Percentiles rank a stretch among this genome's conserved stretches.
Evolutionary conservation across 352 stramenopile species (phyloP).

Genomic region (Aphanomyces invadans): DNA sequence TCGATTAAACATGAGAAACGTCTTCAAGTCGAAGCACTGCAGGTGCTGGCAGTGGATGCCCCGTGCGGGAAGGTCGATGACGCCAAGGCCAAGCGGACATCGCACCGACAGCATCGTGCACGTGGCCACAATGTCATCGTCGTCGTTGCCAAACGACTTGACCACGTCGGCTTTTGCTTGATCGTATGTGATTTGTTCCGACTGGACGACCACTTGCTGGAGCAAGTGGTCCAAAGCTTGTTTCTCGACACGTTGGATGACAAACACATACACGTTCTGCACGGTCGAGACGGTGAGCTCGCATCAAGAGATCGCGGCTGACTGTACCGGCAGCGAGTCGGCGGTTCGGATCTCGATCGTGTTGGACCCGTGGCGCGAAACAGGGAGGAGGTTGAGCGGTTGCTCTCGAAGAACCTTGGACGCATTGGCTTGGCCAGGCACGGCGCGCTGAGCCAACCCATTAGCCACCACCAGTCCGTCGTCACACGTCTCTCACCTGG

Average conservation of each 20-base stretch:
- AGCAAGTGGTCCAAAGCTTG: slow-evolving; percentile 48
- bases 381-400: slow-evolving; percentile 65
- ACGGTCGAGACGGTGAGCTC: no score
- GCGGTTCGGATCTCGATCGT: slow-evolving; percentile 56
- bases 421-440: slow-evolving; percentile 62
- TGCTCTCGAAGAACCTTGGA: slow-evolving; percentile 76
- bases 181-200: slow-evolving; percentile 61
- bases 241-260: slow-evolving; percentile 11
- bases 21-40: slow-evolving; percentile 94
- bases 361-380: slow-evolving; percentile 58
- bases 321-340: background rate
- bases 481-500: background rate
- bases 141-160: slow-evolving; percentile 63
- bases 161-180: slow-evolving; percentile 65
- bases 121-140: slow-evolving; percentile 74
- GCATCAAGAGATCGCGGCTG: background rate
- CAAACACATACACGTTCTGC: slow-evolving; percentile 4
- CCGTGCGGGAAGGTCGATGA: slow-evolving; percentile 85
- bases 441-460: slow-evolving; percentile 40
- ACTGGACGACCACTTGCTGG: slow-evolving; percentile 49
- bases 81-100: slow-evolving; percentile 75
- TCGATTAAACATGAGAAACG: slow-evolving; percentile 88
- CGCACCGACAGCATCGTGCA: slow-evolving; percentile 85
- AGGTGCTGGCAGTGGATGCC: slow-evolving; percentile 89
- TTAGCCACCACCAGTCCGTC: slow-evolving; percentile 28